These are phyloP conservation scores for thale cress (Arabidopsis thaliana) DNA, from an alignment of 345 rosid species.

Conservation along the genomic window DNA sequence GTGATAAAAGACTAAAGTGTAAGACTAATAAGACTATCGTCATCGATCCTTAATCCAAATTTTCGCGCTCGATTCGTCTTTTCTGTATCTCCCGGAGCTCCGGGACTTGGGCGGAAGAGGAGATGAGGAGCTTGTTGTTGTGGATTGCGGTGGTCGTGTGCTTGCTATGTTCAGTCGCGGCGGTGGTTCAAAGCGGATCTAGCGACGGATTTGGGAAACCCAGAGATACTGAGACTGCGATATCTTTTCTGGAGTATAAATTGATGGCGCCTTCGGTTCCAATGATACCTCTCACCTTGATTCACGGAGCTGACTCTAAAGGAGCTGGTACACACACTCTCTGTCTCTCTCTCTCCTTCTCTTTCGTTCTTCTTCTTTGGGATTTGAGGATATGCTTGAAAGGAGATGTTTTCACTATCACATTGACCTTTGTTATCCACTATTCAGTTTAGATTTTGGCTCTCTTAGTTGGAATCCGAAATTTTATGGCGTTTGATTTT, in stretches of 20 bases:
- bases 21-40: not conserved
- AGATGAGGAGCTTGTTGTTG: slow-evolving; percentile 23
- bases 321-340: slow-evolving; percentile 71
- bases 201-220: slow-evolving; percentile 45
- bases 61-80: slow-evolving; percentile 38
- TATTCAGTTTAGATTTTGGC: not conserved
- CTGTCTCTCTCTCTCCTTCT: not conserved
- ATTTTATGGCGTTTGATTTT: not conserved
- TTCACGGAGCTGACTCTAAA: slow-evolving; percentile 76
- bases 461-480: not conserved
- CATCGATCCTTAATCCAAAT: slow-evolving; percentile 12
- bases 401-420: not conserved
- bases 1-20: not conserved
- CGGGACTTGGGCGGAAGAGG: slow-evolving; percentile 20
- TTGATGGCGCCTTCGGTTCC: slow-evolving; percentile 46
- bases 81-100: slow-evolving; percentile 24
- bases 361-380: not conserved
- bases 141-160: slow-evolving; percentile 20
- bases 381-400: not conserved
- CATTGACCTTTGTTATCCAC: not conserved
- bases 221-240: slow-evolving; percentile 34
- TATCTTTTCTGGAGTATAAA: slow-evolving; percentile 41
- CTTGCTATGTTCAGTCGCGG: slow-evolving; percentile 30
- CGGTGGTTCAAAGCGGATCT: slow-evolving; percentile 51
- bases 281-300: slow-evolving; percentile 78